Percentiles rank a stretch among this genome's conserved stretches.
These are phyloP conservation scores for Aspergillus mulundensis DNA, from an alignment of 495 filamentous ascomycete genomes.

Conservation along the genomic window DNA sequence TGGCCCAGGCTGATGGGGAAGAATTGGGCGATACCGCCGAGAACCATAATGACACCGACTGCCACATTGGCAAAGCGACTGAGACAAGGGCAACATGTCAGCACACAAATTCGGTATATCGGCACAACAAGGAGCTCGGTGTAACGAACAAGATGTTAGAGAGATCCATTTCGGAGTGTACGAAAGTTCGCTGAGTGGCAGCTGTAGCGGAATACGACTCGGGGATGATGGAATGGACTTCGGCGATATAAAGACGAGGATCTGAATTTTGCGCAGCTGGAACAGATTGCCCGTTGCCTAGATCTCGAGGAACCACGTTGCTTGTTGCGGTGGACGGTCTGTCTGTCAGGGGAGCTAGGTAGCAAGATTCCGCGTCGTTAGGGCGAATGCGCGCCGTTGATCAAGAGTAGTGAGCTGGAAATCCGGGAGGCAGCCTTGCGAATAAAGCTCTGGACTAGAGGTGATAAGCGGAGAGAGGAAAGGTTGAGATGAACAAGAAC, in stretches of 20 bases:
- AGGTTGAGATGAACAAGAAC: conserved; percentile 22
- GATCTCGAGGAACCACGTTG: conserved; percentile 5
- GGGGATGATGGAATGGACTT: not conserved
- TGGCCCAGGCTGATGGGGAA: conserved; percentile 44
- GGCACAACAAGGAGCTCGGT: not conserved
- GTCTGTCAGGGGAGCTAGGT: conserved; percentile 6
- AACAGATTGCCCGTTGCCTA: conserved; percentile 4
- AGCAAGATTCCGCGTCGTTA: conserved; percentile 12
- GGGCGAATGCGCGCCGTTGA: not conserved
- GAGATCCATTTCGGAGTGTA: conserved; percentile 45
- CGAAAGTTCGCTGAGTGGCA: not conserved
- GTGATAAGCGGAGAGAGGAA: conserved; percentile 20
- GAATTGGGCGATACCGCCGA: conserved; percentile 89
- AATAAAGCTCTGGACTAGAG: conserved; percentile 6
- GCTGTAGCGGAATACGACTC: not conserved
- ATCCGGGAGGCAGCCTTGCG: not conserved
- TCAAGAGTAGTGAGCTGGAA: not conserved
- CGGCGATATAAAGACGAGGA: no score
- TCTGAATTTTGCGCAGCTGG: not conserved
- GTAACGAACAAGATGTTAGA: conserved; percentile 56
- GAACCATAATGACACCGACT: conserved; percentile 80
- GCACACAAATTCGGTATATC: not conserved
- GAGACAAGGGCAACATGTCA: not conserved
- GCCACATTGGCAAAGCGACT: conserved; percentile 93
- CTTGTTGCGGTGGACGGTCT: not conserved